Evolutionary conservation across 192 early-diverging fungal species (phyloP).

Genomic region (Endogone sp.): DNA sequence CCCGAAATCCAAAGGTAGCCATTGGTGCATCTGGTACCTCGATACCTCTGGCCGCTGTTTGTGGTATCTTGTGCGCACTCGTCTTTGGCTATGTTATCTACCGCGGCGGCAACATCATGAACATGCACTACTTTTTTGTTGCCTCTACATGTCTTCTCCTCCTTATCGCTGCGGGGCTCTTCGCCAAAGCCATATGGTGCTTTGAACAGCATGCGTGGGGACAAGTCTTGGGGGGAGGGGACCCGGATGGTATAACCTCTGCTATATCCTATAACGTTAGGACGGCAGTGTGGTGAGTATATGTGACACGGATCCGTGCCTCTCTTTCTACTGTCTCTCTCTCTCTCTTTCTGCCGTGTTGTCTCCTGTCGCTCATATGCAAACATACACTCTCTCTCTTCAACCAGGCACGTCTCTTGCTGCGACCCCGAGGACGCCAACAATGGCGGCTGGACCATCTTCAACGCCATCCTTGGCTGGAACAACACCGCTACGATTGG

Average conservation of each 20-base stretch:
- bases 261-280: conserved; percentile 34
- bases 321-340: too few relatives aligned
- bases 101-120: conserved; percentile 60
- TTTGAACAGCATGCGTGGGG: conserved; percentile 69
- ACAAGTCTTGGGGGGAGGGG: conserved; percentile 59
- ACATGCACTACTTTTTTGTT: conserved; percentile 78
- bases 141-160: conserved; percentile 68
- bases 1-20: conserved; percentile 38
- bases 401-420: conserved; percentile 26
- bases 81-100: conserved; percentile 74
- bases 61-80: conserved; percentile 64
- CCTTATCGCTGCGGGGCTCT: conserved; percentile 78
- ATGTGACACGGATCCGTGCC: too few relatives aligned
- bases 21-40: conserved; percentile 57
- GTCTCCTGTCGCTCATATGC: too few relatives aligned
- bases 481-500: conserved; percentile 69
- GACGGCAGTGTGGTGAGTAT: conserved; percentile 12
- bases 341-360: too few relatives aligned
- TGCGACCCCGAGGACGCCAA: conserved; percentile 50
- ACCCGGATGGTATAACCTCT: conserved; percentile 49
- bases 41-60: conserved; percentile 77
- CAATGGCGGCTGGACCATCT: conserved; percentile 60
- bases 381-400: too few relatives aligned
- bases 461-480: conserved; percentile 76
- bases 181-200: conserved; percentile 58